Conservation (phyloP, 1,284 basidiomycete genomes). For the Microbotryomycetes sp. region DNA sequence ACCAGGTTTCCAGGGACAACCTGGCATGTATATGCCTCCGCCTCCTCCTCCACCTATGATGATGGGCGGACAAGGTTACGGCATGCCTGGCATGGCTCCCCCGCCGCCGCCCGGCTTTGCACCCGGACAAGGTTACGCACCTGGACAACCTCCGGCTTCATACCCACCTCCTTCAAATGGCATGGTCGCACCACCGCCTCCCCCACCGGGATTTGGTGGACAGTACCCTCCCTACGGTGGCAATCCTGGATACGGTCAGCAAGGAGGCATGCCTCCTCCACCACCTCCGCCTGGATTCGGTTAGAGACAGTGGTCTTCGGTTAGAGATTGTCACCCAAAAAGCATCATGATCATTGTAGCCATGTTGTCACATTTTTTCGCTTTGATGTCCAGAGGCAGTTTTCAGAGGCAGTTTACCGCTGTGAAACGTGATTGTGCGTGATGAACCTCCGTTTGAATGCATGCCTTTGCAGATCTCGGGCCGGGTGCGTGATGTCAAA, state of each 20-base stretch:
- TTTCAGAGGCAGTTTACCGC: too few species aligned
- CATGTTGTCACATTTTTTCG: too few species aligned
- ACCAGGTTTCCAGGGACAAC: neutral
- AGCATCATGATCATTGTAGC: too few species aligned
- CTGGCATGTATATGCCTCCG: neutral
- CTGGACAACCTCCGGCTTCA: neutral
- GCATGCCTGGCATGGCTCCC: slow-evolving; percentile 4
- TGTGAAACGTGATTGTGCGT: too few species aligned
- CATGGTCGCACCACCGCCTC: slow-evolving; percentile 13
- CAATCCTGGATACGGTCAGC: neutral
- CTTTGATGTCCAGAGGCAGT: too few species aligned
- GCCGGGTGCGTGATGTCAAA: too few species aligned
- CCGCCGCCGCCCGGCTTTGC: slow-evolving; percentile 17
- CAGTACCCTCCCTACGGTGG: neutral
- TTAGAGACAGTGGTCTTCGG: neutral
- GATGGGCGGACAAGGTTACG: slow-evolving; percentile 7
- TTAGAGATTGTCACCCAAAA: too few species aligned
- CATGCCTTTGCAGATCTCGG: too few species aligned
- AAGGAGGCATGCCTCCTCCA: slow-evolving; percentile 6
- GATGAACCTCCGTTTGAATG: too few species aligned
- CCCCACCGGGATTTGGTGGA: slow-evolving; percentile 18
- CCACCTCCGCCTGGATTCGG: slow-evolving; percentile 3
- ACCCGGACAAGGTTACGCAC: slow-evolving; percentile 14
- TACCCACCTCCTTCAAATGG: neutral
- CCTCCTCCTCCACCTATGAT: neutral